Evolutionary conservation across 139 green algal genomes (phyloP).

Genomic region (Gonium pectorale): DNA sequence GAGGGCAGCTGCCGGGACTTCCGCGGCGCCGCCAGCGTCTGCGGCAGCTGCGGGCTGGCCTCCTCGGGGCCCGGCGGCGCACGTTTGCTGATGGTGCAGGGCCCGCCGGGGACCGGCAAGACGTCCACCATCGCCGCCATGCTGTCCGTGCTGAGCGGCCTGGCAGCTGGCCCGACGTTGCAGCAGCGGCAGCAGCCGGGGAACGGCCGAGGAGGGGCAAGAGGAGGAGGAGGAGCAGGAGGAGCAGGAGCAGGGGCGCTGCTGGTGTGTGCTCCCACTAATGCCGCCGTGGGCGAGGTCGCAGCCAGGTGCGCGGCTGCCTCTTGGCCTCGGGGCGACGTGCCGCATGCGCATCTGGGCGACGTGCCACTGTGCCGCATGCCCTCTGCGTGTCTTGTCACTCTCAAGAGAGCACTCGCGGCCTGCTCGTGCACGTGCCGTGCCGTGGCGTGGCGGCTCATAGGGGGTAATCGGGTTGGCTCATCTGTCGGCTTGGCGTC

Average conservation of each 20-base stretch:
- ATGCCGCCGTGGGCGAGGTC: neutral
- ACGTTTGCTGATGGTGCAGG: slow-evolving; percentile 1
- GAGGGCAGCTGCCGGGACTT: neutral
- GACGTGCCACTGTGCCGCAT: too few relatives aligned
- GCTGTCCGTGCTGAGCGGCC: slow-evolving; percentile 14
- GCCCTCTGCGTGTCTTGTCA: too few relatives aligned
- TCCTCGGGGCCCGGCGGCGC: neutral
- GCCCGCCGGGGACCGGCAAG: slow-evolving; percentile 13
- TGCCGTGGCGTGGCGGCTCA: too few relatives aligned
- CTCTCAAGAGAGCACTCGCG: too few relatives aligned
- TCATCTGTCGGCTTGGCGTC: too few relatives aligned
- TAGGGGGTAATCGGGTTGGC: too few relatives aligned
- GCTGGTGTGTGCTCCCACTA: slow-evolving; percentile 2
- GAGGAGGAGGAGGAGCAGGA: too few relatives aligned
- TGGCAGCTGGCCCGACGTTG: neutral
- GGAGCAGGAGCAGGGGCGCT: neutral
- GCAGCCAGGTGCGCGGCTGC: neutral
- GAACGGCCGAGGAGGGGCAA: too few relatives aligned
- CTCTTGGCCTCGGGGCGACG: too few relatives aligned
- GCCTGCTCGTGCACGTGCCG: too few relatives aligned
- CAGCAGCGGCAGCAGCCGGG: too few relatives aligned
- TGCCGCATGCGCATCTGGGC: too few relatives aligned
- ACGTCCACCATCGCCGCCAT: slow-evolving; percentile 12
- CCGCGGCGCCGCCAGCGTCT: neutral
- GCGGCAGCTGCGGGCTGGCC: neutral